Evolutionary conservation across 1,284 basidiomycete species (phyloP), one percentile per base, ranked within the genome.

Genomic region (Wolfiporia cocos): DNA sequence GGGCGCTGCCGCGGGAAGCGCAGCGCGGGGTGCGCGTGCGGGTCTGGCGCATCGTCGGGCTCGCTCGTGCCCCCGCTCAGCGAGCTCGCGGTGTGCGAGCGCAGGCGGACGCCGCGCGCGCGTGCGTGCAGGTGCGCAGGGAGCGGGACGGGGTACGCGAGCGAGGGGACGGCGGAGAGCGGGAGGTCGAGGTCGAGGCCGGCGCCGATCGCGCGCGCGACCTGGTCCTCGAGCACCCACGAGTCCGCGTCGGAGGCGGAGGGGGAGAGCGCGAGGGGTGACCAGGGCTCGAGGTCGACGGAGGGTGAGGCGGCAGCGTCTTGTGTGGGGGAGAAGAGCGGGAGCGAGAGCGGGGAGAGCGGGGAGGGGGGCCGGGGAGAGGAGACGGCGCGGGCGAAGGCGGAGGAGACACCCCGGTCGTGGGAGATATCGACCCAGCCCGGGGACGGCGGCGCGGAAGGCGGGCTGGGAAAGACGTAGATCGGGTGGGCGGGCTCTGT

Each of bases 401-500:
- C 2, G 56, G 44, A 9, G 55, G 57, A 2, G 57, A 54, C 1
- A 46, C 51, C 7, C n/a, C n/a, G n/a, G n/a, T n/a, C n/a, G n/a
- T n/a, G n/a, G n/a, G n/a, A n/a, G n/a, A n/a, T n/a, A n/a, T n/a
- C n/a, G n/a, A n/a, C n/a, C n/a, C n/a, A n/a, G n/a, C n/a, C n/a
- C n/a, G 61, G 57, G 41, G 54, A 58, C 1, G 56, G 49, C 21
- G 58, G 60, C 1, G 43, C 43, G 4, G 56, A 58, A 3, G 58
- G 41, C 2, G 64, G 58, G 18, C 51, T 59, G n/a, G 64, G 61
- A 37, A 67, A 65, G 39, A 66, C 57, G 51, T 64, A 64, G 26
- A 64, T 59, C 19, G 61, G 61, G n/a, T 49, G 47, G 31, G 60
- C 57, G 31, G n/a, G n/a, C n/a, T n/a, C n/a, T n/a, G n/a, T n/a